Evolutionary conservation across 352 stramenopile species (phyloP).

Genomic region (Globisporangium nunn): DNA sequence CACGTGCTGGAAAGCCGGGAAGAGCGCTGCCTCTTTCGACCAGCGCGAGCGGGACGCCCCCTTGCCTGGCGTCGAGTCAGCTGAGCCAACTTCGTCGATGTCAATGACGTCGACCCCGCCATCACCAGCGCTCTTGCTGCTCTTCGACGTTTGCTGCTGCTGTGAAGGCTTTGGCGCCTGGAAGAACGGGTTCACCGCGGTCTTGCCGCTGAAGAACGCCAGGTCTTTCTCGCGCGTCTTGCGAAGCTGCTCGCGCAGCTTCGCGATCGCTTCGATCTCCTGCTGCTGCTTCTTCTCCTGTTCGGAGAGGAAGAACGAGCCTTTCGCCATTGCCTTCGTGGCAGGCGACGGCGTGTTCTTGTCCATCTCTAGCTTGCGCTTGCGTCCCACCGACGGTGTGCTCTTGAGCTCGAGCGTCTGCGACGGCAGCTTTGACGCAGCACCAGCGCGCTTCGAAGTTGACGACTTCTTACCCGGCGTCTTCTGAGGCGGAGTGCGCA

Average conservation of each 20-base stretch:
- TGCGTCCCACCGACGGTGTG: conserved; percentile 21
- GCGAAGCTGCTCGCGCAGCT: conserved; percentile 56
- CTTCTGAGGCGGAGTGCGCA: conserved; percentile 9
- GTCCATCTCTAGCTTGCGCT: conserved; percentile 64
- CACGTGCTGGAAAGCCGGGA: conserved; percentile 44
- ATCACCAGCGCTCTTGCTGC: conserved; percentile 5
- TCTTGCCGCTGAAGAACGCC: conserved; percentile 52
- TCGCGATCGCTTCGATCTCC: conserved; percentile 57
- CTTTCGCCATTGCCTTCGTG: conserved; percentile 18
- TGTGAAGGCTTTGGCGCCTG: conserved; percentile 18
- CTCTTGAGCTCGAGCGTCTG: conserved; percentile 5
- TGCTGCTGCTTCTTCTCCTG: conserved; percentile 60
- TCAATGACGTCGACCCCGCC: conserved; percentile 18
- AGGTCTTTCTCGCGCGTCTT: conserved; percentile 62
- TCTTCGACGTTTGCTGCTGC: background rate
- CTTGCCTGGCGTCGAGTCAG: conserved; percentile 6
- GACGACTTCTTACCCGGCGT: background rate
- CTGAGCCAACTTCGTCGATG: conserved; percentile 15
- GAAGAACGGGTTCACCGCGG: conserved; percentile 63
- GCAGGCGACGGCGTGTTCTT: conserved; percentile 32
- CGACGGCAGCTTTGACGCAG: background rate
- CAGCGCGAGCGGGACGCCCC: conserved; percentile 21
- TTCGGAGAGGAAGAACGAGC: conserved; percentile 64
- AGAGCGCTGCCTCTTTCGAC: conserved; percentile 28
- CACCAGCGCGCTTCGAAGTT: background rate